Evolutionary conservation across 176 grass and related monocot species (phyloP).

Genomic region (Poa annua): DNA sequence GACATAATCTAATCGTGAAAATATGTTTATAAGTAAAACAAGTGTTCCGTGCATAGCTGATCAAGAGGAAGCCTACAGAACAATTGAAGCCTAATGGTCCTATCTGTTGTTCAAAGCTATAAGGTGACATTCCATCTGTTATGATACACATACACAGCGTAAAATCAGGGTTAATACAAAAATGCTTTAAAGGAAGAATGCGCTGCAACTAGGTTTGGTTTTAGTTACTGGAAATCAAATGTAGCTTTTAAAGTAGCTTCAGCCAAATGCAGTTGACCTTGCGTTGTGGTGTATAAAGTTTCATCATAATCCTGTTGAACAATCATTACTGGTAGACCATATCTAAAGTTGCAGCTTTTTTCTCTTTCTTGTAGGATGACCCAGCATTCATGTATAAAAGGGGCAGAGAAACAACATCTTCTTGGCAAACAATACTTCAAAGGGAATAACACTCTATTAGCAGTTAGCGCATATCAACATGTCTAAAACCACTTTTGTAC

Average conservation of each 20-base stretch:
- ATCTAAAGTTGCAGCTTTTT: slow-evolving; percentile 44
- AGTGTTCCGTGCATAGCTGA: not conserved
- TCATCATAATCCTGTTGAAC: slow-evolving; percentile 49
- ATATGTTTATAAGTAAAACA: not conserved
- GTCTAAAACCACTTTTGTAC: slow-evolving; percentile 47
- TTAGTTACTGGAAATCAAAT: slow-evolving; percentile 48
- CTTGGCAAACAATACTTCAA: slow-evolving; percentile 35
- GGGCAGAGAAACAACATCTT: slow-evolving; percentile 35
- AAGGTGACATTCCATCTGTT: not conserved
- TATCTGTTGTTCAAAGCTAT: slow-evolving; percentile 3
- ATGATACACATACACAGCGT: not conserved
- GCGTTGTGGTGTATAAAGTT: slow-evolving; percentile 45
- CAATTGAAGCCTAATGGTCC: slow-evolving; percentile 11
- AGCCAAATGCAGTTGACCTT: slow-evolving; percentile 69
- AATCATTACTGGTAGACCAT: slow-evolving; percentile 67
- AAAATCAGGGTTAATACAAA: slow-evolving; percentile 10
- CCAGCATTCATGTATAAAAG: slow-evolving; percentile 59
- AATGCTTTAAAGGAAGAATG: slow-evolving; percentile 21
- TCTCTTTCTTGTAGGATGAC: slow-evolving; percentile 34
- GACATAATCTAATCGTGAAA: slow-evolving; percentile 9
- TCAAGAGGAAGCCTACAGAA: slow-evolving; percentile 21
- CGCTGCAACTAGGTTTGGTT: slow-evolving; percentile 3
- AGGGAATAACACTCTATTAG: slow-evolving; percentile 30
- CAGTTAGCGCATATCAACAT: slow-evolving; percentile 46
- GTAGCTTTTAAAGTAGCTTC: slow-evolving; percentile 46